Evolutionary conservation across 257 asterid genomes (phyloP).

Genomic region (Datura wrightii): DNA sequence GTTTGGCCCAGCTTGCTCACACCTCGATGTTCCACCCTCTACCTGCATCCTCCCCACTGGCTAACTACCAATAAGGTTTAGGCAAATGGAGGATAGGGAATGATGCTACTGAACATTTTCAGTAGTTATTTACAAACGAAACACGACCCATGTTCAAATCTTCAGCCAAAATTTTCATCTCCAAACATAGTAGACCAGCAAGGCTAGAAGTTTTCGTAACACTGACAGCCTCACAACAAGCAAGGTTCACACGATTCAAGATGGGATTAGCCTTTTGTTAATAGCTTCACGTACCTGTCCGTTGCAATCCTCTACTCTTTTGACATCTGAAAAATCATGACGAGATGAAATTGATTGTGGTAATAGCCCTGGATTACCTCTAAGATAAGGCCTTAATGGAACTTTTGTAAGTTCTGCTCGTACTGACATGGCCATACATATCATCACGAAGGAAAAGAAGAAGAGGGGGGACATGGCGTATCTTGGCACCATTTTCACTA

Average conservation of each 20-base stretch:
- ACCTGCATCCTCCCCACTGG: constrained; percentile 11
- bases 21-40: background rate
- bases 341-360: background rate
- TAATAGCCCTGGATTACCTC: constrained; percentile 26
- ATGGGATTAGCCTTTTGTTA: background rate
- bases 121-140: background rate
- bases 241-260: background rate
- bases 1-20: background rate
- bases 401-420: constrained; percentile 9
- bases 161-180: background rate
- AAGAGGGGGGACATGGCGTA: background rate
- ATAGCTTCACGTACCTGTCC: constrained; percentile 11
- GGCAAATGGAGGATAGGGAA: background rate
- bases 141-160: background rate
- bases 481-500: background rate
- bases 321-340: background rate
- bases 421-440: background rate
- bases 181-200: background rate
- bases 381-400: constrained; percentile 29
- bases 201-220: background rate
- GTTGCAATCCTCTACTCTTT: background rate
- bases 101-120: background rate
- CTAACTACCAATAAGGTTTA: background rate
- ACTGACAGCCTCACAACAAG: background rate
- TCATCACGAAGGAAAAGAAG: background rate